Base-by-base conservation (phyloP, 1,284 basidiomycete genomes). In the Irpex rosettiformis region DNA sequence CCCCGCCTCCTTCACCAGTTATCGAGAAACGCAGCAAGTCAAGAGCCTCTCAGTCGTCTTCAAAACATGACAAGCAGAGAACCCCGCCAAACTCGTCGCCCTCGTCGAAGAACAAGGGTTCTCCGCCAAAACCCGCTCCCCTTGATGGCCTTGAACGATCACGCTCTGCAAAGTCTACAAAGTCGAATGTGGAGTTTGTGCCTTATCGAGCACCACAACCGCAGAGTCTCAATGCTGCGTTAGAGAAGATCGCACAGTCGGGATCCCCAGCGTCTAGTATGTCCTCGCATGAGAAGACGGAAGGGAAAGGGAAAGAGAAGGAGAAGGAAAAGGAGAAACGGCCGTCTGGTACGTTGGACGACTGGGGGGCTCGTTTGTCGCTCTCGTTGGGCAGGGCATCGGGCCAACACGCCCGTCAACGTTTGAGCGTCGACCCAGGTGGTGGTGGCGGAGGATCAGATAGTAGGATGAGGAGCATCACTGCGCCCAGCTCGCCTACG, bases 221-320 rank as follows among this genome's bases (percentile, higher is more conserved):
- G 0, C 77, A 77, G 66, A 76, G 73, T 52, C 67, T 79, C 7
- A 68, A 66, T 37, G 77, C 76, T 10, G 77, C 76, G 2, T 71
- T 76, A 13, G 75, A 77, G 62, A 72, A 71, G 62, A 69, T 72
- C 30, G 69, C 67, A 5, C 53, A 68, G 13, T 66, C 65, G n/a
- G n/a, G n/a, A 16, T 62, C 51, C 55, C 66, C 68, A 49, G 63
- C 66, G 58, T 66, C 67, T 13, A 45, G 65, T 62, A 33, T 59
- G 24, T 51, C 48, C 8, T 27, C 48, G 3, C 48, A 51, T 10
- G 48, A 51, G 45, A 47, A 22, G 5, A 16, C 42, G 5, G 47
- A 57, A 24, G 45, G 45, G 48, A 47, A 22, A 1, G 22, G 48
- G 16, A 54, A 57, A 30, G 45, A 40, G 21, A 56, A 49, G 21